Evolutionary conservation across 2,329 filamentous ascomycete species (phyloP).

Genomic region (Aspergillus latus): DNA sequence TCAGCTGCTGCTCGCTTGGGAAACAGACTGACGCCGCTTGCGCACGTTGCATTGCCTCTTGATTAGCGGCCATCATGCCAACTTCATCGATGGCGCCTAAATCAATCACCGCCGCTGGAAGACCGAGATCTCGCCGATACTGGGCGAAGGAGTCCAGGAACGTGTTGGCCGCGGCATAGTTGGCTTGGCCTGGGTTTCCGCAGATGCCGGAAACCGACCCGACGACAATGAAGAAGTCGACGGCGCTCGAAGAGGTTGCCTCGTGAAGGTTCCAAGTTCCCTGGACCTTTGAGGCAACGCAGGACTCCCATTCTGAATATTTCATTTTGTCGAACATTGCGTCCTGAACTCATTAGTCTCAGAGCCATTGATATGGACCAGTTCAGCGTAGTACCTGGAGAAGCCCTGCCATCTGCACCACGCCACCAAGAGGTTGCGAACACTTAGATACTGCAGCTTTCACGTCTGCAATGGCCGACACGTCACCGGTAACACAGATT

Average conservation of each 20-base stretch:
- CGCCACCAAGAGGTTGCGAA: slow-evolving; percentile 12
- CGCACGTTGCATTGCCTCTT: not conserved
- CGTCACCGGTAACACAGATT: slow-evolving; percentile 6
- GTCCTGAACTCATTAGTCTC: slow-evolving; percentile 3
- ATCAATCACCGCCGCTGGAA: slow-evolving; percentile 12
- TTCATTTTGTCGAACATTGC: slow-evolving; percentile 7
- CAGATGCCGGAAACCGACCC: slow-evolving; percentile 27
- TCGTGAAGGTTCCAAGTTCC: slow-evolving; percentile 21
- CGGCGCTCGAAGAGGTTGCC: not conserved
- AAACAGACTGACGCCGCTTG: not conserved
- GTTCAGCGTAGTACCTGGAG: slow-evolving; percentile 7
- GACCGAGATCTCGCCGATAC: slow-evolving; percentile 23
- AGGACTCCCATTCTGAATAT: slow-evolving; percentile 9
- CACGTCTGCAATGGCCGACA: slow-evolving; percentile 8
- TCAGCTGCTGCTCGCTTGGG: slow-evolving; percentile 1
- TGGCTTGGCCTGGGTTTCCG: slow-evolving; percentile 39
- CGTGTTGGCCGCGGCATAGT: slow-evolving; percentile 25
- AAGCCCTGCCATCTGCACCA: slow-evolving; percentile 21
- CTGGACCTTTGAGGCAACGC: slow-evolving; percentile 11
- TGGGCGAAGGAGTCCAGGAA: slow-evolving; percentile 23
- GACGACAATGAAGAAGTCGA: slow-evolving; percentile 16
- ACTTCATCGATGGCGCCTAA: slow-evolving; percentile 28
- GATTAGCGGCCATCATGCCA: slow-evolving; percentile 13
- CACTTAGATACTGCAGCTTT: slow-evolving; percentile 1
- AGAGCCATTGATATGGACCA: not conserved